Percentiles rank a stretch among this genome's conserved stretches.
Conservation (phyloP, 75 land plant species). For the Larix kaempferi region DNA sequence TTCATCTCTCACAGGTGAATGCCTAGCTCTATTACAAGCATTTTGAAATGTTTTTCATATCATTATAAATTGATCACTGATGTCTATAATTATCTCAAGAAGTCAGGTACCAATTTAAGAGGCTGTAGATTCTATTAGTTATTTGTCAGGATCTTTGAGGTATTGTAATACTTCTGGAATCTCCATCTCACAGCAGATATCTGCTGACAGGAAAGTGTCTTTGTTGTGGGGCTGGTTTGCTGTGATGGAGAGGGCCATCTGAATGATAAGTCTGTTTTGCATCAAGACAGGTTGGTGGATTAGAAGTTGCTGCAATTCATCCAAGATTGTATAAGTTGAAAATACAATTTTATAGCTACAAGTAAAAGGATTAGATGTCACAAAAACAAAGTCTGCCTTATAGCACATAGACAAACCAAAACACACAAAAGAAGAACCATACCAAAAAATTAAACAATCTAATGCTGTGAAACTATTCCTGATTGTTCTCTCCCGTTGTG, state of each 20-base stretch:
- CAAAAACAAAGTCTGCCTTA: neutral
- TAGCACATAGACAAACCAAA: neutral
- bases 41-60: neutral
- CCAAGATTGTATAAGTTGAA: neutral
- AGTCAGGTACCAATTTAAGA: neutral
- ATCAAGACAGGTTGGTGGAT: constrained; percentile 78
- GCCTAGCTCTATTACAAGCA: neutral
- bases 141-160: constrained; percentile 1
- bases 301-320: neutral
- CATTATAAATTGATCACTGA: neutral
- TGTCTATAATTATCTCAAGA: neutral
- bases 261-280: constrained; percentile 81
- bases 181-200: constrained; percentile 11
- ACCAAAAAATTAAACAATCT: neutral
- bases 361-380: neutral
- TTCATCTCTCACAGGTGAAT: constrained; percentile 60
- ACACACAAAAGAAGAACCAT: constrained; percentile 4
- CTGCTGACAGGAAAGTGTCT: constrained; percentile 62
- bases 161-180: neutral
- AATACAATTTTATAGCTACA: neutral
- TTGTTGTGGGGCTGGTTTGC: constrained; percentile 85
- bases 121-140: neutral
- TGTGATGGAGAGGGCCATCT: constrained; percentile 96
- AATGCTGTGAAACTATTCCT: neutral
- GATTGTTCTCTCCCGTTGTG: neutral